Conservation (phyloP, 2,329 filamentous ascomycete genomes). For the Colletotrichum sansevieriae region DNA sequence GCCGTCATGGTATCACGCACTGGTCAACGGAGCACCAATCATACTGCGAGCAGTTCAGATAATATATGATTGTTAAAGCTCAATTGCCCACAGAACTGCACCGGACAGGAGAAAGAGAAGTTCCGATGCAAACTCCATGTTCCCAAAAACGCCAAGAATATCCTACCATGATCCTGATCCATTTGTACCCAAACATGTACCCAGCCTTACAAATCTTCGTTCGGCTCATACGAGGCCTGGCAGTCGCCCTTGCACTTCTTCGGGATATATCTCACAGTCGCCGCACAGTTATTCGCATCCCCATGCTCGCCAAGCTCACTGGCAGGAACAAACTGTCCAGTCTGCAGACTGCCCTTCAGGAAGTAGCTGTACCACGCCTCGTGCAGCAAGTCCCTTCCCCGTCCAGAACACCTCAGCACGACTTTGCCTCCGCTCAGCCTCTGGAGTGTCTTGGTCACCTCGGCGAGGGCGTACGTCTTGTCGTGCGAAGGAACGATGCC, state of each 20-base stretch:
- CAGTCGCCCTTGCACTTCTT: conserved; percentile 49
- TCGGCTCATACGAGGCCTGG: not conserved
- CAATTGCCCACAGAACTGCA: not conserved
- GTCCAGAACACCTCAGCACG: conserved; percentile 57
- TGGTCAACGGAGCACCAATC: not conserved
- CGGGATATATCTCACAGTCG: conserved; percentile 55
- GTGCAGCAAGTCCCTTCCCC: conserved; percentile 56
- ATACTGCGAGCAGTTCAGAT: not conserved
- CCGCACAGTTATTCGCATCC: conserved; percentile 55
- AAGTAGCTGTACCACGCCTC: conserved; percentile 68
- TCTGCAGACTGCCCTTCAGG: conserved; percentile 64
- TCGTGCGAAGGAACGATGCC: conserved; percentile 53
- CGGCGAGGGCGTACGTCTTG: conserved; percentile 57
- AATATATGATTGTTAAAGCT: conserved; percentile 6
- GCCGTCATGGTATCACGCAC: conserved; percentile 2
- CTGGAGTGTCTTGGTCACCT: conserved; percentile 58
- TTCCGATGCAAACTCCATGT: not conserved
- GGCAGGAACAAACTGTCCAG: conserved; percentile 61
- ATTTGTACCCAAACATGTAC: not conserved
- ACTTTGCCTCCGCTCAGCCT: conserved; percentile 59
- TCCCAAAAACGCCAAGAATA: conserved; percentile 2
- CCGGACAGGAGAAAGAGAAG: not conserved
- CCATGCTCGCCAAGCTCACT: conserved; percentile 52
- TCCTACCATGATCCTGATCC: not conserved
- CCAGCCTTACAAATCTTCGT: conserved; percentile 34